A percentile compares a stretch with the other conserved stretches of the same genome.
Evolutionary conservation across 163 green algal species (phyloP).

Genomic region (Coccomyxa subellipsoidea): DNA sequence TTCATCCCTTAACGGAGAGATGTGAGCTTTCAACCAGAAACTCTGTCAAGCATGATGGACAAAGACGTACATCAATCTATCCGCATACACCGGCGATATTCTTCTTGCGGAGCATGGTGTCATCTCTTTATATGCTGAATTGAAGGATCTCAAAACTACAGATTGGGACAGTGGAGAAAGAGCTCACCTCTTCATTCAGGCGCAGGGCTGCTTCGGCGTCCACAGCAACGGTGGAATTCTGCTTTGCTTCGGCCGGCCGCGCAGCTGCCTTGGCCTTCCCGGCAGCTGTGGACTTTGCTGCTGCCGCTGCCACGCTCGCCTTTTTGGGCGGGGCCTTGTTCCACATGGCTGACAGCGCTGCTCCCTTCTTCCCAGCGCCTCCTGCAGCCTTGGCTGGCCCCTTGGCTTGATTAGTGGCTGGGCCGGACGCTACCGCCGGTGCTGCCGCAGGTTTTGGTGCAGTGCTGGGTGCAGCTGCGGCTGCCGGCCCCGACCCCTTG

Average conservation of each 20-base stretch:
- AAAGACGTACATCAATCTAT: too few species aligned
- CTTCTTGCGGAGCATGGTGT: too few species aligned
- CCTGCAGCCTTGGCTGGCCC: constrained; percentile 4
- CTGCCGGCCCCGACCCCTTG: background rate
- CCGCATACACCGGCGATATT: too few species aligned
- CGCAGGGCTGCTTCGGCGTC: constrained; percentile 16
- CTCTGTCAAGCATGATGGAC: too few species aligned
- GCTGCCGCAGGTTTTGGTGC: background rate
- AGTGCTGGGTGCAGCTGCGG: background rate
- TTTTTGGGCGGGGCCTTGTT: constrained; percentile 36
- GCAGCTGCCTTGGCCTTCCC: constrained; percentile 2
- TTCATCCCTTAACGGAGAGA: too few species aligned
- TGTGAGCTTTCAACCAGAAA: too few species aligned
- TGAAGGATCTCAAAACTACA: too few species aligned
- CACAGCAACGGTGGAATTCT: constrained; percentile 13
- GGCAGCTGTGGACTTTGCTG: background rate
- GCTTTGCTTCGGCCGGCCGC: constrained; percentile 8
- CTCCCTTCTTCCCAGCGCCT: background rate
- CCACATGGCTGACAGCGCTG: constrained; percentile 34
- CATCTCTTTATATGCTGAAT: too few species aligned
- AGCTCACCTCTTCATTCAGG: background rate
- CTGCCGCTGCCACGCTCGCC: constrained; percentile 19
- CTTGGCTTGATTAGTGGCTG: background rate
- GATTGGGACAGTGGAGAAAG: background rate
- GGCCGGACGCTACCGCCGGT: background rate